Base-by-base conservation (phyloP, 2,329 filamentous ascomycete genomes). In the Clonostachys chloroleuca region DNA sequence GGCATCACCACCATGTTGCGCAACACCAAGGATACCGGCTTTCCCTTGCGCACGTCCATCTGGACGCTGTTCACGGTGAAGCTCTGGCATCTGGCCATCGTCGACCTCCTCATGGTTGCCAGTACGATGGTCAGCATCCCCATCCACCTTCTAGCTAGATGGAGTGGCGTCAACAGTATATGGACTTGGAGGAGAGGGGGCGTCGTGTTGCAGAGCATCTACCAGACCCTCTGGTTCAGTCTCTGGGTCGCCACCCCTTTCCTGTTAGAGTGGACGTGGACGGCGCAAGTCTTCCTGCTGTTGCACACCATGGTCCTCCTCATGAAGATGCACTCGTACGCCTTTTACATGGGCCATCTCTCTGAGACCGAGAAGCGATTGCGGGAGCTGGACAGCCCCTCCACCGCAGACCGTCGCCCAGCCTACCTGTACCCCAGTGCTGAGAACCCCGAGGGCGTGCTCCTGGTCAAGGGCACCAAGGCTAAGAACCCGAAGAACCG, bases 241-340 rank as follows among this genome's bases (percentile, higher is more conserved):
- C 72, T 92, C 51, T 97, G 92, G 92, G 84, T 94, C 51, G 76
- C 79, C 62, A 83, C 91, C 61, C 94, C 94, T 0, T 97, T 97
- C 54, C 66, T 86, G 56, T 75, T 95, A 9, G 78, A 87, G 45
- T 99, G 94, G 94, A 89, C 91, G 4, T 99, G 94, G 94, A 99
- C 94, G 1, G 86, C 92, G 4, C 94, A 97, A 62, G 94, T 99
- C 37, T 99, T 95, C 65, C 81, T 99, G 56, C 86, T 92, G 12
- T 75, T 99, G 34, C 94, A 99, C 67, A 86, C 91, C 40, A 83
- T 99, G 68, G 86, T 89, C 8, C 77, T 99, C 17, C 83, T 96
- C 44, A 99, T 99, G 94, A 99, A 99, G 75, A 94, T 97, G 83
- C 94, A 99, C 66, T 96, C 92, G 6, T 99, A 96, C 61, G 88